These are phyloP conservation scores for Scleroderma bovista DNA, from an alignment of 768 basidiomycete species.

Conservation along the genomic window DNA sequence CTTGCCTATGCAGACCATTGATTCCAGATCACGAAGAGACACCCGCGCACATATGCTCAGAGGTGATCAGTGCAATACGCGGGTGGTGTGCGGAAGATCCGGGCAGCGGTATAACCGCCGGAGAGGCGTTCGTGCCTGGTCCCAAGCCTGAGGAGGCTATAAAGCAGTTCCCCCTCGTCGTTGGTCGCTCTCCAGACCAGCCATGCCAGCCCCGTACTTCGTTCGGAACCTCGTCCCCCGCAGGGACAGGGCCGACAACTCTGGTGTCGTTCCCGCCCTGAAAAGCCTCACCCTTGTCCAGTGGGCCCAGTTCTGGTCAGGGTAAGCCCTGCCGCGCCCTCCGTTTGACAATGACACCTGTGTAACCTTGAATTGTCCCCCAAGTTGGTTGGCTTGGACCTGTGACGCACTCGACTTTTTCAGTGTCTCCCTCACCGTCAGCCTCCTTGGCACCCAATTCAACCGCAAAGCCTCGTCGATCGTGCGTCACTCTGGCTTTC, in stretches of 20 bases:
- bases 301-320: slow-evolving; percentile 54
- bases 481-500: slow-evolving; percentile 21
- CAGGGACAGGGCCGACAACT: slow-evolving; percentile 34
- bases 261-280: slow-evolving; percentile 40
- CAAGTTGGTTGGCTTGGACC: slow-evolving; percentile 81
- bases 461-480: slow-evolving; percentile 36
- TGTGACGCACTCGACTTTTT: slow-evolving; percentile 88
- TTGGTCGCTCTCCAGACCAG: not conserved
- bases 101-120: too few relatives aligned
- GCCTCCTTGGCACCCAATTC: slow-evolving; percentile 45
- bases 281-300: slow-evolving; percentile 44
- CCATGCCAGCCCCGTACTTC: slow-evolving; percentile 41
- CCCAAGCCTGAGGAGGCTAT: too few relatives aligned
- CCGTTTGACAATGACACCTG: not conserved
- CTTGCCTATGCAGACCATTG: too few relatives aligned
- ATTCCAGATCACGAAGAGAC: too few relatives aligned
- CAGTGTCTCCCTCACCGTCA: slow-evolving; percentile 59
- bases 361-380: not conserved
- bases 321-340: slow-evolving; percentile 32
- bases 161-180: too few relatives aligned
- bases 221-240: slow-evolving; percentile 44
- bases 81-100: too few relatives aligned
- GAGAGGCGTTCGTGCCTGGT: too few relatives aligned
- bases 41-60: too few relatives aligned
- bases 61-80: too few relatives aligned